Base-by-base conservation (phyloP, 768 basidiomycete genomes). In the Infundibulicybe gibba region DNA sequence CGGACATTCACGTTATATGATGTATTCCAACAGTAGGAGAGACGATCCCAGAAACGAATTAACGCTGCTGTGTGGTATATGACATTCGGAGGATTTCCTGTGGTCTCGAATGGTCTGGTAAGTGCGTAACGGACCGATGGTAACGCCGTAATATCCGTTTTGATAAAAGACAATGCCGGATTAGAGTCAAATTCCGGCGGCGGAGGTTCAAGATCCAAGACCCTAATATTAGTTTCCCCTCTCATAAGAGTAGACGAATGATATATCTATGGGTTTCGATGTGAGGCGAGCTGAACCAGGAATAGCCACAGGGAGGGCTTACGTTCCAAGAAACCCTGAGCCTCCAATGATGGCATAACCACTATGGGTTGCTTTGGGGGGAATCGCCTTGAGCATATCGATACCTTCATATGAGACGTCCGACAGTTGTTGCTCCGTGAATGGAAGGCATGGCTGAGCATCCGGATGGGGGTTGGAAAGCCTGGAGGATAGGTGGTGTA, bases 41-140 rank as follows among this genome's bases (percentile, higher is more conserved):
- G 57, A n/a, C 75, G 72, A 54, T 81, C 80, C 60, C 72, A 81
- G 58, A 78, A 81, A 14, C 76, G 76, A 48, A 81, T 79, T 40
- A 62, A 72, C 5, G 80, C 77, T 5, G 77, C 80, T 25, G 75
- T 76, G 51, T 80, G 76, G 56, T 77, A 78, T 15, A 81, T 75
- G 4, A 79, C 79, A n/a, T 69, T 56, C 15, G 61, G 57, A 9
- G 60, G 52, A 66, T n/a, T 65, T 68, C 37, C 70, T 64, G 43
- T 79, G 72, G 57, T 72, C 72, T 38, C 40, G 48, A 65, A 65
- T 5, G 59, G 60, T 16, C 43, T 31, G 17, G 49, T 45, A 21
- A 65, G 60, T 13, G 49, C 64, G 3, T 51, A 53, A 13, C 57
- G 58, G 5, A 66, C 44, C n/a, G 65, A 63, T 5, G 51, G 21